A percentile compares a stretch with the other conserved stretches of the same genome.
Conservation (phyloP, 108 stramenopile species). For the Bacterosira constricta region DNA sequence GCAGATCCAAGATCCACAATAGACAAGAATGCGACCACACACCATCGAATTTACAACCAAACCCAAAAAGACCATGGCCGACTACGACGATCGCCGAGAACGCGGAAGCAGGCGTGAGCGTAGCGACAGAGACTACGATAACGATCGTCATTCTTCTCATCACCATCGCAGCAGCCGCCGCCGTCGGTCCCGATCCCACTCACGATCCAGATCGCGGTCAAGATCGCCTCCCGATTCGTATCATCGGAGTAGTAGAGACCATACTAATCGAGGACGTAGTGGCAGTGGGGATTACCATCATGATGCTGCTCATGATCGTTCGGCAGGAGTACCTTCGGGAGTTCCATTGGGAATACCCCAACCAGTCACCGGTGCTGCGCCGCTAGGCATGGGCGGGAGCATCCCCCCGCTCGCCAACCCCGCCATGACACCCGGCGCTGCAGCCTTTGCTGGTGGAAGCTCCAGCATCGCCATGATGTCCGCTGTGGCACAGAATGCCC, state of each 20-base stretch:
- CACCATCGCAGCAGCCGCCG: background rate
- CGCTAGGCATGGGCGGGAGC: background rate
- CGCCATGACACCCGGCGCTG: background rate
- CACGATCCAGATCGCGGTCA: background rate
- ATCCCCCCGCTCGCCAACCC: background rate
- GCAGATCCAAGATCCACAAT: too few relatives aligned
- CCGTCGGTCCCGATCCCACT: slow-evolving; percentile 14
- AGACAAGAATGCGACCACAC: too few relatives aligned
- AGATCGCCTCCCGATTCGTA: background rate
- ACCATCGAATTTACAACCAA: too few relatives aligned
- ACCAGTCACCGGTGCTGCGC: background rate
- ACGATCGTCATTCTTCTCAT: background rate
- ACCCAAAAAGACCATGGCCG: background rate
- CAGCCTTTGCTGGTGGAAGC: too few relatives aligned
- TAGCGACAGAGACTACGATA: slow-evolving; percentile 6
- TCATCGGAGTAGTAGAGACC: background rate
- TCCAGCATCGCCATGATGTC: background rate
- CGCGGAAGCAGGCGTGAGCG: slow-evolving; percentile 6
- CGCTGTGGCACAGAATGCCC: background rate
- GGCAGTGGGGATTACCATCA: background rate
- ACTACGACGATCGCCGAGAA: slow-evolving; percentile 16
- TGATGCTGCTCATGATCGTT: background rate
- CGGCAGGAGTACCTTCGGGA: background rate
- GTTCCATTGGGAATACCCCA: slow-evolving; percentile 10
- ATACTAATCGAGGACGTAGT: background rate